Evolutionary conservation across 2,329 filamentous ascomycete genomes (phyloP).

Genomic region (Aureobasidium sp.): DNA sequence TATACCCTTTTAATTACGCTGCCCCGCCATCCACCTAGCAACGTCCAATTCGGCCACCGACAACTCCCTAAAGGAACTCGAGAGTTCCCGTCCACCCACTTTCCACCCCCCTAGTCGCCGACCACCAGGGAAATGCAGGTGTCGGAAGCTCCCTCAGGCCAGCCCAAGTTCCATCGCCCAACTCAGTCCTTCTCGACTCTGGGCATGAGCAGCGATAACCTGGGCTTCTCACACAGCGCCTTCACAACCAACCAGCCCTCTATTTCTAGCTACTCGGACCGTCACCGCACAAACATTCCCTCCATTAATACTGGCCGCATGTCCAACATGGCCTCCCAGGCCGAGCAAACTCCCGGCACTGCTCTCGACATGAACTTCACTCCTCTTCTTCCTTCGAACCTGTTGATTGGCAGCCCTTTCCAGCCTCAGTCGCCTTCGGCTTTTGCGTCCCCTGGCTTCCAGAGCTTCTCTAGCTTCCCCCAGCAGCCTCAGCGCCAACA

Average conservation of each 20-base stretch:
- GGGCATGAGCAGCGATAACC: conserved; percentile 63
- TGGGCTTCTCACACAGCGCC: conserved; percentile 86
- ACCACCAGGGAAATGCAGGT: conserved; percentile 62
- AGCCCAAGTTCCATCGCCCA: conserved; percentile 43
- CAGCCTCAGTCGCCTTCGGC: conserved; percentile 88
- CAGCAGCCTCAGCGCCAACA: conserved; percentile 49
- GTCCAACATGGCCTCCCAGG: conserved; percentile 53
- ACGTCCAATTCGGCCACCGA: neutral
- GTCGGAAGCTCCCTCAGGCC: conserved; percentile 55
- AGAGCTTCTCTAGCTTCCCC: conserved; percentile 72
- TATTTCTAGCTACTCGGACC: conserved; percentile 74
- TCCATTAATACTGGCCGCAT: conserved; percentile 77
- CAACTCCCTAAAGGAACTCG: neutral
- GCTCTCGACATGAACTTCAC: conserved; percentile 98
- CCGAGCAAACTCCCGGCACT: conserved; percentile 80
- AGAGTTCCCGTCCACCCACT: neutral
- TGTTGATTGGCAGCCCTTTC: conserved; percentile 92
- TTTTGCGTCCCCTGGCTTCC: conserved; percentile 87
- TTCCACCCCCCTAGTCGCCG: neutral
- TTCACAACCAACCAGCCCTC: conserved; percentile 73
- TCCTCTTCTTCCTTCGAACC: conserved; percentile 84
- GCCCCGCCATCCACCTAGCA: neutral
- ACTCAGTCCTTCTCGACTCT: conserved; percentile 69
- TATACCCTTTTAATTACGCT: conserved; percentile 14
- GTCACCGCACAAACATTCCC: conserved; percentile 80